Evolutionary conservation across 768 basidiomycete genomes (phyloP).

Genomic region (Mycena pura): DNA sequence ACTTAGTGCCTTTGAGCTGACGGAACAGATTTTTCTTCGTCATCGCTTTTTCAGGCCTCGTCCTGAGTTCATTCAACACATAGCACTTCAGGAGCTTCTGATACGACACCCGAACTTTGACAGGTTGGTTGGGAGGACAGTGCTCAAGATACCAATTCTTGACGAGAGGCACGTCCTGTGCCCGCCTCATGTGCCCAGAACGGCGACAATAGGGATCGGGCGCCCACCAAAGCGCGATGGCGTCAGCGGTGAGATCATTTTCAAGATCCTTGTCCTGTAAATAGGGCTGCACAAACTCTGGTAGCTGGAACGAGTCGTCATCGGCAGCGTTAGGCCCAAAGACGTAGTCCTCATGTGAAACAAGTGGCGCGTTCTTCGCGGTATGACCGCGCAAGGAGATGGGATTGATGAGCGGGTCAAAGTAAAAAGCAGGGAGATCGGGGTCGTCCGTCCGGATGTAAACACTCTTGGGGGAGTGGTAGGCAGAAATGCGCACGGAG

Average conservation of each 20-base stretch:
- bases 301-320: conserved; percentile 88
- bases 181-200: conserved; percentile 90
- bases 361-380: conserved; percentile 80
- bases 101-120: conserved; percentile 98
- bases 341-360: conserved; percentile 90
- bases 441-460: conserved; percentile 99
- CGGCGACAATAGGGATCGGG: conserved; percentile 95
- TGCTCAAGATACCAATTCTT: conserved; percentile 99
- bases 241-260: conserved; percentile 93
- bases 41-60: conserved; percentile 93
- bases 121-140: conserved; percentile 93
- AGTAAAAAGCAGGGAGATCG: conserved; percentile 99
- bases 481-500: conserved; percentile 89
- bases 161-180: conserved; percentile 94
- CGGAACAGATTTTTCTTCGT: conserved; percentile 97
- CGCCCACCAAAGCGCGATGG: conserved; percentile 98
- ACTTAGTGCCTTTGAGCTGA: conserved; percentile 97
- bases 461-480: conserved; percentile 95
- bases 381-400: conserved; percentile 89
- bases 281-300: conserved; percentile 81
- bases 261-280: conserved; percentile 79
- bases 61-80: conserved; percentile 93
- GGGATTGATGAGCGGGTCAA: conserved; percentile 98
- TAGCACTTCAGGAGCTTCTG: conserved; percentile 97
- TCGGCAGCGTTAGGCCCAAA: conserved; percentile 89